Conservation (phyloP, 2,329 filamentous ascomycete species). For the Aphanoascus verrucosus region DNA sequence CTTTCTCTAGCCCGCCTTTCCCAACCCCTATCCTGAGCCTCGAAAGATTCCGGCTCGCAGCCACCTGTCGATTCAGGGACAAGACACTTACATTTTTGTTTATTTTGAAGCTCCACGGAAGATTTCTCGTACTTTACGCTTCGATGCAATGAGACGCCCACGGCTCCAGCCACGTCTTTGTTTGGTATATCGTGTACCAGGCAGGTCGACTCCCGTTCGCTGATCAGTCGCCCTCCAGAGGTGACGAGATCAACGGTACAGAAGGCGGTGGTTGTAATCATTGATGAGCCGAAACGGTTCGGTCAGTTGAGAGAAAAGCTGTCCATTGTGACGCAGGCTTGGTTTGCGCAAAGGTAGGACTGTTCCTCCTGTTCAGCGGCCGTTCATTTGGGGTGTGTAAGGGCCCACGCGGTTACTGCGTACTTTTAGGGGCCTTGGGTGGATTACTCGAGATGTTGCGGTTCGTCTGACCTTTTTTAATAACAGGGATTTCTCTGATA, state of each 20-base stretch:
- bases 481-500: slow-evolving; percentile 68
- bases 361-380: slow-evolving; percentile 8
- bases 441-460: not conserved
- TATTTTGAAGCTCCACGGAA: slow-evolving; percentile 58
- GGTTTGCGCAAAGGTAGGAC: slow-evolving; percentile 75
- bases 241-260: slow-evolving; percentile 97
- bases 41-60: not conserved
- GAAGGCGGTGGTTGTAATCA: slow-evolving; percentile 93
- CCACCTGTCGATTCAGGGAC: not conserved
- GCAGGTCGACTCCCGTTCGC: slow-evolving; percentile 68
- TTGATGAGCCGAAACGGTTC: slow-evolving; percentile 80
- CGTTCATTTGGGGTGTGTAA: not conserved
- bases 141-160: slow-evolving; percentile 43
- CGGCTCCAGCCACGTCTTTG: slow-evolving; percentile 59
- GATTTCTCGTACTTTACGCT: slow-evolving; percentile 99
- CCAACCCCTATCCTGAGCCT: not conserved
- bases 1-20: not conserved
- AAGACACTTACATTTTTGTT: slow-evolving; percentile 1
- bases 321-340: slow-evolving; percentile 81
- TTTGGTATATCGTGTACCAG: slow-evolving; percentile 95
- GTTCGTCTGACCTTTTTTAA: slow-evolving; percentile 1
- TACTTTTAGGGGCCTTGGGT: not conserved
- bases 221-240: slow-evolving; percentile 70
- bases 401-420: not conserved
- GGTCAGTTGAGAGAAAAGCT: slow-evolving; percentile 83